These are phyloP conservation scores for Neurospora sublineolata DNA, from an alignment of 495 filamentous ascomycete species.

Conservation along the genomic window DNA sequence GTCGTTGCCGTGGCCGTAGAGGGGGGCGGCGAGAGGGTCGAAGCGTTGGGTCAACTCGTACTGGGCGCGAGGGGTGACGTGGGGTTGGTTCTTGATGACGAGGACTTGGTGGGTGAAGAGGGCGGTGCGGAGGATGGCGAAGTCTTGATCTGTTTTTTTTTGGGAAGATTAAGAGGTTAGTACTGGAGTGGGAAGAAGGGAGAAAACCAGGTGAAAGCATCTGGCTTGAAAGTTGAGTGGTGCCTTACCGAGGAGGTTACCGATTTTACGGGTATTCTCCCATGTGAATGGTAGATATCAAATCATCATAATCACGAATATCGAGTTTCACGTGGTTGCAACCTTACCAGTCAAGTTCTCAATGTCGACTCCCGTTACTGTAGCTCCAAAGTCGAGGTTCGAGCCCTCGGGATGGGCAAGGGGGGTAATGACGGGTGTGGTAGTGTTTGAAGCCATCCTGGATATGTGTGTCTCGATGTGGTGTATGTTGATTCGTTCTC, in stretches of 20 bases:
- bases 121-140: conserved; percentile 44
- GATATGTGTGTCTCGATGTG: not conserved
- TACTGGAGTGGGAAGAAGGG: not conserved
- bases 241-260: conserved; percentile 43
- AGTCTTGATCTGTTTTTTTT: conserved; percentile 40
- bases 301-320: conserved; percentile 8
- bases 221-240: not conserved
- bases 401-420: conserved; percentile 35
- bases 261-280: conserved; percentile 44
- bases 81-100: conserved; percentile 54
- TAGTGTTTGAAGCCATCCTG: not conserved
- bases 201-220: not conserved
- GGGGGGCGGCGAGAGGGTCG: conserved; percentile 44
- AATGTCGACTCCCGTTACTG: conserved; percentile 42
- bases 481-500: not conserved
- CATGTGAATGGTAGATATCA: conserved; percentile 10
- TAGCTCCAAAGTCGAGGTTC: conserved; percentile 46
- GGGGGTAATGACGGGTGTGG: conserved; percentile 24
- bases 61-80: conserved; percentile 53
- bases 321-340: not conserved
- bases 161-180: not conserved
- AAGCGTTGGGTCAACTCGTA: conserved; percentile 60
- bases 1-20: conserved; percentile 64
- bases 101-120: conserved; percentile 55
- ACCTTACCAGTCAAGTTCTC: conserved; percentile 46